Percentiles rank a stretch among this genome's conserved stretches.
These are phyloP conservation scores for Colletotrichum siamense DNA, from an alignment of 2,329 filamentous ascomycete genomes.

Conservation along the genomic window DNA sequence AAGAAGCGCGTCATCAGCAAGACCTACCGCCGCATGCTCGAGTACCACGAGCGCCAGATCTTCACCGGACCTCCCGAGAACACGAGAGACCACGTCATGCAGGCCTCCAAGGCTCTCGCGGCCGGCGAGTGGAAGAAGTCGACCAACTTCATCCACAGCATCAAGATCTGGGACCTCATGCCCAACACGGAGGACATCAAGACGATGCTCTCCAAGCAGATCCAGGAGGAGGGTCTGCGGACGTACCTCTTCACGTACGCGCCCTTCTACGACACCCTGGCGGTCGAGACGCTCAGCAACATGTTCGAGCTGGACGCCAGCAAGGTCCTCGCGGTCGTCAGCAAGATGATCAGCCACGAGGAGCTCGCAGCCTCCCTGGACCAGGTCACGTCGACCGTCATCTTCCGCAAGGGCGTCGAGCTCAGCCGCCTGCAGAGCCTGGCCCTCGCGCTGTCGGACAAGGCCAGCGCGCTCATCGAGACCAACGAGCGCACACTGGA, in stretches of 20 bases:
- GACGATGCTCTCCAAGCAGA: slow-evolving; percentile 95
- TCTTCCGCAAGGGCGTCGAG: slow-evolving; percentile 99
- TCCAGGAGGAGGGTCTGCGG: slow-evolving; percentile 96
- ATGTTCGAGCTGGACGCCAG: slow-evolving; percentile 95
- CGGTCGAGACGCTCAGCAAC: slow-evolving; percentile 79
- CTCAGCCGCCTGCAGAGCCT: slow-evolving; percentile 94
- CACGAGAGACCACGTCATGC: slow-evolving; percentile 98
- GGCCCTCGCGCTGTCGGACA: slow-evolving; percentile 92
- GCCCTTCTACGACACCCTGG: slow-evolving; percentile 97
- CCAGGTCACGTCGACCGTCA: slow-evolving; percentile 95
- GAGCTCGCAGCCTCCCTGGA: slow-evolving; percentile 95
- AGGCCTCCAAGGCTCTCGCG: slow-evolving; percentile 94
- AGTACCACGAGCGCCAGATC: slow-evolving; percentile 99
- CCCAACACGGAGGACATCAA: slow-evolving; percentile 93
- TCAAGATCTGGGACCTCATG: slow-evolving; percentile 99
- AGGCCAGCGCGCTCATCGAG: slow-evolving; percentile 95
- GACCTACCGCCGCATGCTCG: slow-evolving; percentile 98
- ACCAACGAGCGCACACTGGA: slow-evolving; percentile 96
- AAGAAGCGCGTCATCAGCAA: slow-evolving; percentile 99
- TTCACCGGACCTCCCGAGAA: slow-evolving; percentile 99
- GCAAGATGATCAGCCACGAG: slow-evolving; percentile 99
- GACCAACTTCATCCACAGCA: slow-evolving; percentile 90
- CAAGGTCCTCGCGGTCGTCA: slow-evolving; percentile 94
- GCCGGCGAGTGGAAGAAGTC: slow-evolving; percentile 99
- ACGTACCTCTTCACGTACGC: slow-evolving; percentile 99